Conservation (phyloP, 306 rosid genomes). For the Gleditsia sinensis region DNA sequence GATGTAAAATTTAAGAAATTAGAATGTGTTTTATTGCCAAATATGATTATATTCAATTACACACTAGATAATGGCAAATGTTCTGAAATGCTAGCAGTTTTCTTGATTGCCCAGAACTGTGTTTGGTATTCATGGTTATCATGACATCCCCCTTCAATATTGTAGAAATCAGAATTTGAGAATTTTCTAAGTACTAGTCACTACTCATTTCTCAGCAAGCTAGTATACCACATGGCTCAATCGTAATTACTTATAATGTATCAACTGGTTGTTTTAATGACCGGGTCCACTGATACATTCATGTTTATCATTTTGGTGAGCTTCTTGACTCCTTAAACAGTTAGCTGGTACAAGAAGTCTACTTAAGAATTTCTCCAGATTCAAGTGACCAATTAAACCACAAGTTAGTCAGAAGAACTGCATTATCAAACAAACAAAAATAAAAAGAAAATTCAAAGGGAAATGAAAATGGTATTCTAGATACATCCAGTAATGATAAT, state of each 20-base stretch:
- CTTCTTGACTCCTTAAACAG: neutral
- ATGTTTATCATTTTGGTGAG: neutral
- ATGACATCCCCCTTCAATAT: neutral
- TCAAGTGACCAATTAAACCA: neutral
- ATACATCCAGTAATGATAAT: neutral
- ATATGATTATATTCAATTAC: neutral
- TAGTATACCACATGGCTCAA: too few relatives aligned
- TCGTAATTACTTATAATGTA: too few relatives aligned
- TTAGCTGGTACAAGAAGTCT: neutral
- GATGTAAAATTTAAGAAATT: neutral
- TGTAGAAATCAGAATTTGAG: neutral
- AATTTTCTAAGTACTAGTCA: too few relatives aligned
- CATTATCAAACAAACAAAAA: neutral
- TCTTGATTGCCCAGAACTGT: neutral
- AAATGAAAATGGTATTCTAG: neutral
- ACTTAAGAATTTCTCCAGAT: neutral
- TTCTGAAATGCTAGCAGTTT: neutral
- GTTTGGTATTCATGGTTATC: neutral
- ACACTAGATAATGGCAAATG: neutral
- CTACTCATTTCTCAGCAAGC: too few relatives aligned
- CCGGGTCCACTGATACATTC: too few relatives aligned
- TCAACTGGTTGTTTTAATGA: too few relatives aligned
- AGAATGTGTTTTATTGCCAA: neutral
- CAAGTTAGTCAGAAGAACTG: neutral
- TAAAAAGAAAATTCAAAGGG: conserved; percentile 4